Evolutionary conservation across 2,329 filamentous ascomycete species (phyloP).

Genomic region (Aspergillus pseudotamarii): DNA sequence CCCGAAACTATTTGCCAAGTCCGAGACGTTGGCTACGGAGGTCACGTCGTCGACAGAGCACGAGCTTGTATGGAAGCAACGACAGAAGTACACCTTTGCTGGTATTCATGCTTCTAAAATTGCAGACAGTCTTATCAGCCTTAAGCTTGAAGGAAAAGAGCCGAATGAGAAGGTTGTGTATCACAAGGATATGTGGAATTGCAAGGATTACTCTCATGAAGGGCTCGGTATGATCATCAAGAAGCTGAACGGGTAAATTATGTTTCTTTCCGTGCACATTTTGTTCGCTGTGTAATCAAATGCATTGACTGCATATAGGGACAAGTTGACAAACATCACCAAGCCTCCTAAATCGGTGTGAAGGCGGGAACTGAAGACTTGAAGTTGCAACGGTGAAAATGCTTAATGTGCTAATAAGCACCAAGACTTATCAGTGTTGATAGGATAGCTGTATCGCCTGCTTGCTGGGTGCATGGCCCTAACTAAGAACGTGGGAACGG

Average conservation of each 20-base stretch:
- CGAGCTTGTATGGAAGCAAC: slow-evolving; percentile 15
- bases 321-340: slow-evolving; percentile 15
- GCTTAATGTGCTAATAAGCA: too few species aligned
- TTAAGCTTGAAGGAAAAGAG: slow-evolving; percentile 1
- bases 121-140: slow-evolving; percentile 15
- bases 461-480: too few species aligned
- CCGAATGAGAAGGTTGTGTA: slow-evolving; percentile 15
- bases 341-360: slow-evolving; percentile 11
- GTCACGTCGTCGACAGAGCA: slow-evolving; percentile 3
- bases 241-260: slow-evolving; percentile 15
- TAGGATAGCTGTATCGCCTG: too few species aligned
- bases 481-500: too few species aligned
- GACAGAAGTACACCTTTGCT: slow-evolving; percentile 11
- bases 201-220: slow-evolving; percentile 13
- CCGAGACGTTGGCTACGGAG: slow-evolving; percentile 15
- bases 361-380: background rate
- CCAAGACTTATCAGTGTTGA: too few species aligned
- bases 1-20: slow-evolving; percentile 13
- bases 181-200: slow-evolving; percentile 19
- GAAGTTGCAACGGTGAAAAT: too few species aligned
- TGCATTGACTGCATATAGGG: slow-evolving; percentile 1
- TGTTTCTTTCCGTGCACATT: background rate
- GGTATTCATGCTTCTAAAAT: slow-evolving; percentile 8
- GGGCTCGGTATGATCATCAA: slow-evolving; percentile 14
- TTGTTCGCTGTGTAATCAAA: background rate